Conservation (phyloP, 1,284 basidiomycete species). For the Tylopilus sp. region DNA sequence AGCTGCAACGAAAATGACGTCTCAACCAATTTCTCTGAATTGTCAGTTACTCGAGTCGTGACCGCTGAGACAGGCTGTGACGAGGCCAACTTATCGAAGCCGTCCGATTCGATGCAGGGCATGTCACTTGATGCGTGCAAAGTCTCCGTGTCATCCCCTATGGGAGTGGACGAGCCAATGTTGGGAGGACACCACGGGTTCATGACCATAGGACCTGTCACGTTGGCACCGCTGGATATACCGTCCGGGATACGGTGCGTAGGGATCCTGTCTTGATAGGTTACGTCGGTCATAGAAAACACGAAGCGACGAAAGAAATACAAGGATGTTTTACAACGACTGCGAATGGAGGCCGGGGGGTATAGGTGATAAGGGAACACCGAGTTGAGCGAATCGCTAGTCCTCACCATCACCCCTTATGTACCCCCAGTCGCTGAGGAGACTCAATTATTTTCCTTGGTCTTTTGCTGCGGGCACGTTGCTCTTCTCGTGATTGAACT, state of each 20-base stretch:
- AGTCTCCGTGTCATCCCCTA: conserved; percentile 2
- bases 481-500: conserved; percentile 4
- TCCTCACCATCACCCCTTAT: conserved; percentile 16
- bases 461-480: conserved; percentile 10
- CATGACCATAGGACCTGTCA: neutral
- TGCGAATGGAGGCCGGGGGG: neutral
- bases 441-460: conserved; percentile 1
- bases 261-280: conserved; percentile 1
- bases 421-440: neutral
- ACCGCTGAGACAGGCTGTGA: conserved; percentile 9
- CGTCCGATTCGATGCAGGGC: neutral
- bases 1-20: conserved; percentile 34
- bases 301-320: neutral
- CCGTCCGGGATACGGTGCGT: neutral
- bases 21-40: neutral
- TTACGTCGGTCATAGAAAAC: conserved; percentile 4
- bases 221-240: neutral
- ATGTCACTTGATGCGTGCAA: neutral
- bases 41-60: conserved; percentile 4
- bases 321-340: neutral
- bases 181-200: neutral
- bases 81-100: neutral
- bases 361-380: neutral
- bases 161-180: neutral
- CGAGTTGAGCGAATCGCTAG: neutral